phyloP scores from a whole-genome alignment of 805 yeast genomes.

The Metschnikowia similis region DNA sequence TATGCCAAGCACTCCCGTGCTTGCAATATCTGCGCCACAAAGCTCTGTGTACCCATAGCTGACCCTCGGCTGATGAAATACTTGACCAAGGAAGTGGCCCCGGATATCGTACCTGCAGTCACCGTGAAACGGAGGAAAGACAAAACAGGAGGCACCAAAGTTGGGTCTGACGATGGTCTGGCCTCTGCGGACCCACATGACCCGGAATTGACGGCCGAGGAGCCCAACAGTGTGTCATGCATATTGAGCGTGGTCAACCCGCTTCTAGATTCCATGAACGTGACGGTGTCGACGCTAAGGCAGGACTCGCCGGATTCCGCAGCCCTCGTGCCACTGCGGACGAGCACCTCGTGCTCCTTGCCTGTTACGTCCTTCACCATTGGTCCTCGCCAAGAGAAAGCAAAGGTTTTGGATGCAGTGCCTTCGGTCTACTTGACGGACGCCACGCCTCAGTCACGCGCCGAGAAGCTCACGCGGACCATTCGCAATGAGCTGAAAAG shows the following conservation, averaged over 20 bases:
- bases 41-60: constrained; percentile 23
- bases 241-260: constrained; percentile 33
- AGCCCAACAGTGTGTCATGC: constrained; percentile 9
- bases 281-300: constrained; percentile 24
- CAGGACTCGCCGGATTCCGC: constrained; percentile 14
- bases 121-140: constrained; percentile 13
- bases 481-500: constrained; percentile 13
- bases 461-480: constrained; percentile 28
- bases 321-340: background rate
- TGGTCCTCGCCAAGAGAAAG: constrained; percentile 18
- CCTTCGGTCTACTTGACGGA: constrained; percentile 33
- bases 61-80: constrained; percentile 29
- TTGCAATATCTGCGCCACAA: constrained; percentile 29
- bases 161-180: background rate
- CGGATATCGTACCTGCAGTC: constrained; percentile 32
- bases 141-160: background rate
- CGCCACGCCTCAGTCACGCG: constrained; percentile 25
- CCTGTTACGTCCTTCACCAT: constrained; percentile 25
- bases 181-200: background rate
- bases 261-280: constrained; percentile 16
- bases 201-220: background rate
- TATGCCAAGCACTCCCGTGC: constrained; percentile 21
- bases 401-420: constrained; percentile 24
- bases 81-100: constrained; percentile 28
- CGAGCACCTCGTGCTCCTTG: constrained; percentile 10